phyloP scores from a whole-genome alignment of 2,329 filamentous ascomycete genomes.

The Fusarium multiceps region DNA sequence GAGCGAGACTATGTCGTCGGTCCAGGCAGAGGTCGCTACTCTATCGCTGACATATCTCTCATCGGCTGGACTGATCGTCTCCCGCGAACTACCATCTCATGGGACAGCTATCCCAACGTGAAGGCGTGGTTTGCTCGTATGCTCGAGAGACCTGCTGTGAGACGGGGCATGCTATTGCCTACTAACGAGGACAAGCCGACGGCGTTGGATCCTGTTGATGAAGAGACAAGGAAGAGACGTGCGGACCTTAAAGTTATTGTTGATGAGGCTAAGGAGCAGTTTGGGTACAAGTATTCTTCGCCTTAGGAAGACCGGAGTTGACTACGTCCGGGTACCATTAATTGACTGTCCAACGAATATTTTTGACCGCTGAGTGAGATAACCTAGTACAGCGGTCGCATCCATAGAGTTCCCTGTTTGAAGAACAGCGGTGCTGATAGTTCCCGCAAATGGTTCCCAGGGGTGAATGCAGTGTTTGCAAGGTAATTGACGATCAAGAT shows the following conservation, averaged over 20 bases:
- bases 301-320: constrained; percentile 45
- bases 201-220: constrained; percentile 35
- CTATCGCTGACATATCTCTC: constrained; percentile 77
- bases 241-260: constrained; percentile 50
- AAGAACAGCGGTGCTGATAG: not conserved
- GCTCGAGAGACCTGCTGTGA: constrained; percentile 72
- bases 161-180: constrained; percentile 79
- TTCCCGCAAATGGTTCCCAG: not conserved
- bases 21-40: constrained; percentile 64
- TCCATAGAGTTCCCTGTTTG: not conserved
- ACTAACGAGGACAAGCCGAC: constrained; percentile 50
- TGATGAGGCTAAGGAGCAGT: constrained; percentile 58
- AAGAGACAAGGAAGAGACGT: constrained; percentile 34
- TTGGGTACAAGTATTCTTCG: constrained; percentile 60
- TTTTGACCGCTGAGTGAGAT: not conserved
- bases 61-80: constrained; percentile 74
- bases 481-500: not conserved
- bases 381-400: not conserved
- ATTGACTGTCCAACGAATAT: not conserved
- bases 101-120: constrained; percentile 74
- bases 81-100: constrained; percentile 55
- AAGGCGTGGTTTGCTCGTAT: constrained; percentile 80
- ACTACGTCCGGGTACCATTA: not conserved
- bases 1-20: constrained; percentile 66
- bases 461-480: not conserved